phyloP scores from a whole-genome alignment of 2,329 filamentous ascomycete species.

The Pleoardoris graminearum region DNA sequence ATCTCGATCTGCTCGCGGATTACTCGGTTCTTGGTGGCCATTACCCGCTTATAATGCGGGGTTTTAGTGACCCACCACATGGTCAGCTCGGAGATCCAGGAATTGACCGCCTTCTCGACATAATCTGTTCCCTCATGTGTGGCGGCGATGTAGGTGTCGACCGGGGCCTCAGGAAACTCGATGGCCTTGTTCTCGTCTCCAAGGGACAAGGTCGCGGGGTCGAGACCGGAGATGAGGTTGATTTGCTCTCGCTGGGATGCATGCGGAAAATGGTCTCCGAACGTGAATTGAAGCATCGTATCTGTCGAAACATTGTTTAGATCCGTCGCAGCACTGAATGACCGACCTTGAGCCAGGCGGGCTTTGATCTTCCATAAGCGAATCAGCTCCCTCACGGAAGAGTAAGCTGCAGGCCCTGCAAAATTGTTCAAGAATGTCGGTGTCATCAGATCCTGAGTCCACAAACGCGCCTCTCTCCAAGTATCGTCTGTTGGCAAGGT shows the following conservation, averaged over 20 bases:
- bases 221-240: no score
- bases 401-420: conserved; percentile 15
- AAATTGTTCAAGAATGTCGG: conserved; percentile 40
- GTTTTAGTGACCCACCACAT: no score
- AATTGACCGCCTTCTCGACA: no score
- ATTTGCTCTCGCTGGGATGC: neutral
- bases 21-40: no score
- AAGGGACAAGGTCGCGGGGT: no score
- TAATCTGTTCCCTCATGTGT: no score
- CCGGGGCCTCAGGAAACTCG: neutral
- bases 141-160: conserved; percentile 2
- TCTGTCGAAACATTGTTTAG: no score
- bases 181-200: neutral
- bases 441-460: conserved; percentile 47
- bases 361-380: conserved; percentile 40
- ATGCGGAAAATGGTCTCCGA: neutral
- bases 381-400: conserved; percentile 3
- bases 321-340: conserved; percentile 39
- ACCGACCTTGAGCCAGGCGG: conserved; percentile 30
- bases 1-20: no score
- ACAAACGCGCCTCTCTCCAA: conserved; percentile 39
- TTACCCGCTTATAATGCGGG: no score
- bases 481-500: conserved; percentile 27
- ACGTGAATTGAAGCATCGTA: neutral
- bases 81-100: no score